phyloP scores from a whole-genome alignment of 805 yeast genomes.

The Saccharomycopsis microspora region DNA sequence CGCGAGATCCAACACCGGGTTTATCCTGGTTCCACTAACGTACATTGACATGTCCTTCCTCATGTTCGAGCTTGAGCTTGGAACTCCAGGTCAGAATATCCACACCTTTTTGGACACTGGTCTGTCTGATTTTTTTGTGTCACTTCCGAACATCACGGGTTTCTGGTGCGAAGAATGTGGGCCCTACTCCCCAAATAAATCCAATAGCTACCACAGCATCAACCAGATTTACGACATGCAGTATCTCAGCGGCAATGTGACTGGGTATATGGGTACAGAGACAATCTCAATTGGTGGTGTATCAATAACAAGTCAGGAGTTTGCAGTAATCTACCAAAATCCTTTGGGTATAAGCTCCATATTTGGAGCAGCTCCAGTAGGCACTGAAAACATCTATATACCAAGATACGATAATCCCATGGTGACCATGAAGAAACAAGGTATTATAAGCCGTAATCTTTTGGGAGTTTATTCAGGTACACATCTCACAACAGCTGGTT shows the following conservation, averaged over 20 bases:
- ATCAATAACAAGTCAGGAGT: not conserved
- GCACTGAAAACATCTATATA: slow-evolving; percentile 6
- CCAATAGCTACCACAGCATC: slow-evolving; percentile 3
- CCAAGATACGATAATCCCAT: slow-evolving; percentile 7
- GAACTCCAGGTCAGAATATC: slow-evolving; percentile 16
- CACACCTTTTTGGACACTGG: slow-evolving; percentile 23
- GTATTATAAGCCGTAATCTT: slow-evolving; percentile 2
- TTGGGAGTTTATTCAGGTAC: slow-evolving; percentile 10
- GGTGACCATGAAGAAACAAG: not conserved
- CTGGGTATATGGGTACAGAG: slow-evolving; percentile 11
- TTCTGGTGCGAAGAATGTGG: slow-evolving; percentile 3
- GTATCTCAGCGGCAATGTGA: slow-evolving; percentile 4
- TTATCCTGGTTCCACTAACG: not conserved
- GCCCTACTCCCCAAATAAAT: not conserved
- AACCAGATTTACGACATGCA: slow-evolving; percentile 4
- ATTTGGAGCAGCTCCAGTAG: slow-evolving; percentile 9
- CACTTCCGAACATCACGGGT: slow-evolving; percentile 11
- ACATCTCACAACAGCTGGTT: slow-evolving; percentile 18
- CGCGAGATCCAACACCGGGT: too few relatives aligned
- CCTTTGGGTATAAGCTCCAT: not conserved
- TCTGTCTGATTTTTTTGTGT: slow-evolving; percentile 23
- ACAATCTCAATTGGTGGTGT: not conserved
- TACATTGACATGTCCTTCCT: slow-evolving; percentile 4
- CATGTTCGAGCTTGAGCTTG: slow-evolving; percentile 4
- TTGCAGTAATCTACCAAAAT: slow-evolving; percentile 5